Conservation (phyloP, 169 alveolate genomes). For the Cryptosporidium meleagridis region DNA sequence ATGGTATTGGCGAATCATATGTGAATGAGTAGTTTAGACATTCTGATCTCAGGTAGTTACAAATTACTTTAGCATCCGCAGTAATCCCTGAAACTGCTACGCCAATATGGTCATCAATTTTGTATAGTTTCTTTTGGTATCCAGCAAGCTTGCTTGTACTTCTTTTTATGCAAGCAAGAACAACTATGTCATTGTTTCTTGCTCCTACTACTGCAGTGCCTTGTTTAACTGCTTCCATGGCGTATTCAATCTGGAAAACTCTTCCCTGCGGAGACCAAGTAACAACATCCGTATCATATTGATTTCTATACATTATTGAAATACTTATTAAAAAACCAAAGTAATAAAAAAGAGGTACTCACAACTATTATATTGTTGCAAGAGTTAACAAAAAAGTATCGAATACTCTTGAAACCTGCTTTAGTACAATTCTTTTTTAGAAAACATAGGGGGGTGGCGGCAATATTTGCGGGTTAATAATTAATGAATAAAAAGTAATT, state of each 20-base stretch:
- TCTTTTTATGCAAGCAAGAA: constrained; percentile 77
- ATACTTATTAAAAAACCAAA: neutral
- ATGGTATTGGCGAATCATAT: constrained; percentile 92
- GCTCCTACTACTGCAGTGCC: constrained; percentile 85
- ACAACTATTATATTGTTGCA: neutral
- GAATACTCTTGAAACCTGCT: too few relatives aligned
- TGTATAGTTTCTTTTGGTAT: constrained; percentile 94
- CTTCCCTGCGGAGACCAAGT: constrained; percentile 96
- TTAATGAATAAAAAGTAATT: too few relatives aligned
- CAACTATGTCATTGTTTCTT: constrained; percentile 45
- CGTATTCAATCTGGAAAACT: constrained; percentile 95
- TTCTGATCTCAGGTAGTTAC: constrained; percentile 92
- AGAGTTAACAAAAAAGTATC: too few relatives aligned
- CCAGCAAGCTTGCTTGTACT: constrained; percentile 92
- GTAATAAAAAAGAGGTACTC: neutral
- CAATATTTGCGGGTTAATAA: neutral
- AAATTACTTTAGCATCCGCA: constrained; percentile 95
- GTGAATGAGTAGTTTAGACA: constrained; percentile 94
- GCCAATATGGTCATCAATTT: constrained; percentile 95
- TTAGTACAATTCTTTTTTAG: too few relatives aligned
- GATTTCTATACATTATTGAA: constrained; percentile 89
- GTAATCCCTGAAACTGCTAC: constrained; percentile 98
- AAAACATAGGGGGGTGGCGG: constrained; percentile 3
- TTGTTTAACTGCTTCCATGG: constrained; percentile 97
- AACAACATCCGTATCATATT: constrained; percentile 93